phyloP scores from a whole-genome alignment of 345 rosid species.

The Citrus australasica region DNA sequence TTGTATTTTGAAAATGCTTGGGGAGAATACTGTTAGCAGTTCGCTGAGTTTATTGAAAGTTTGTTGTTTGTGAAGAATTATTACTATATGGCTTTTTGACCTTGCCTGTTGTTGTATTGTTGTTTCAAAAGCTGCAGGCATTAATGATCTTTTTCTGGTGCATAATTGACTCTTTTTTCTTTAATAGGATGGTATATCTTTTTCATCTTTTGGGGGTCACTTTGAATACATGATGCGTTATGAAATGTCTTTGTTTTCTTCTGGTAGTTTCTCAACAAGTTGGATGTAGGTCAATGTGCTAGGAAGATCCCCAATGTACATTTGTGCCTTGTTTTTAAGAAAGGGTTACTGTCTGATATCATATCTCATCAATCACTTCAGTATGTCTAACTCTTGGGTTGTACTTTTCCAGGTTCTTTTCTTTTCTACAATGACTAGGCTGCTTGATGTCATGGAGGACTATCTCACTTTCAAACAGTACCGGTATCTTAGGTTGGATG shows the following conservation, averaged over 20 bases:
- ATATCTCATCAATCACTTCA: not conserved
- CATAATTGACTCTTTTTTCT: not conserved
- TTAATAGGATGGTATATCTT: not conserved
- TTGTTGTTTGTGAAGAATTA: not conserved
- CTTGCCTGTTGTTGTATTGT: not conserved
- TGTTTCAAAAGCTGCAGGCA: not conserved
- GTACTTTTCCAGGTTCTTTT: slow-evolving; percentile 67
- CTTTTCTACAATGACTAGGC: slow-evolving; percentile 97
- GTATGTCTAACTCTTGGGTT: not conserved
- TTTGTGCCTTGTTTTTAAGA: not conserved
- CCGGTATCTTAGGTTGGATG: slow-evolving; percentile 84
- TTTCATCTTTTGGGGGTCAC: not conserved
- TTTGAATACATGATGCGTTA: not conserved
- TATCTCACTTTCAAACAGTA: slow-evolving; percentile 71
- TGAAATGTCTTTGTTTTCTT: not conserved
- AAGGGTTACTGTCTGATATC: not conserved
- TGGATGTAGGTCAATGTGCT: not conserved
- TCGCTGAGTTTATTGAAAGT: not conserved
- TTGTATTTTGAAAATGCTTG: not conserved
- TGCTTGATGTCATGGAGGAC: slow-evolving; percentile 95
- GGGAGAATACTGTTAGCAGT: not conserved
- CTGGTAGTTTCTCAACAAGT: not conserved
- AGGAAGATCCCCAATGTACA: not conserved
- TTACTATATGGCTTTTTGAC: not conserved
- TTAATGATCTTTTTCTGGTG: slow-evolving; percentile 1